Evolutionary conservation across 208 protist genomes (phyloP).

Genomic region (Acanthamoeba divionensis): DNA sequence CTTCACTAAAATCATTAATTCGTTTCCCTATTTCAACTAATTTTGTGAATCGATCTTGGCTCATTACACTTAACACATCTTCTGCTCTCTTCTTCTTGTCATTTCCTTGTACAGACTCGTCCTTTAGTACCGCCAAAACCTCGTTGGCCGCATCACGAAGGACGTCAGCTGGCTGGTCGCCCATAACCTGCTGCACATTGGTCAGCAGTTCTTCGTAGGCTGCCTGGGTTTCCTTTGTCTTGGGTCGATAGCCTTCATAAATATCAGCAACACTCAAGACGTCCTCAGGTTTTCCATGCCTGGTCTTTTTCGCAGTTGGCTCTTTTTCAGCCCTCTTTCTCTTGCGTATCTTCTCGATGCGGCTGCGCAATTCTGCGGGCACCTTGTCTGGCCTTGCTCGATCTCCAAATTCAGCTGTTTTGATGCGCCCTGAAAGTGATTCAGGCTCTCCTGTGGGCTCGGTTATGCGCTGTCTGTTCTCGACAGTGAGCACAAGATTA

Average conservation of each 20-base stretch:
- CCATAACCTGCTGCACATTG: conserved; percentile 75
- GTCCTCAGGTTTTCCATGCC: neutral
- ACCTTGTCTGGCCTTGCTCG: neutral
- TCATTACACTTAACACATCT: conserved; percentile 65
- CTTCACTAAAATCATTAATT: conserved; percentile 79
- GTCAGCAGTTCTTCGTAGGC: conserved; percentile 81
- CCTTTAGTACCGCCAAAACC: conserved; percentile 82
- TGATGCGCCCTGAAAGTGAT: conserved; percentile 49
- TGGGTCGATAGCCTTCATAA: conserved; percentile 71
- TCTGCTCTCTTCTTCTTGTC: conserved; percentile 72
- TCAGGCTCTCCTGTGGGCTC: conserved; percentile 71
- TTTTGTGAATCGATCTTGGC: conserved; percentile 68
- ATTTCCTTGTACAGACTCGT: conserved; percentile 66
- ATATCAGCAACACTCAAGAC: conserved; percentile 42
- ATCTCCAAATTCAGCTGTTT: conserved; percentile 15
- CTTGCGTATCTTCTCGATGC: conserved; percentile 41
- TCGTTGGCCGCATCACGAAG: conserved; percentile 85
- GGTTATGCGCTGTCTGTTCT: conserved; percentile 46
- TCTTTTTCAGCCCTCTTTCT: neutral
- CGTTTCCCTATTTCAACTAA: conserved; percentile 69
- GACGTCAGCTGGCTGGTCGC: conserved; percentile 83
- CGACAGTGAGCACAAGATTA: conserved; percentile 70
- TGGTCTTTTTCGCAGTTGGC: neutral
- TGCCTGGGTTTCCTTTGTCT: conserved; percentile 79
- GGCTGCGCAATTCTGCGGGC: neutral